phyloP scores from a whole-genome alignment of 169 alveolate genomes.

The Plasmodium sp. region DNA sequence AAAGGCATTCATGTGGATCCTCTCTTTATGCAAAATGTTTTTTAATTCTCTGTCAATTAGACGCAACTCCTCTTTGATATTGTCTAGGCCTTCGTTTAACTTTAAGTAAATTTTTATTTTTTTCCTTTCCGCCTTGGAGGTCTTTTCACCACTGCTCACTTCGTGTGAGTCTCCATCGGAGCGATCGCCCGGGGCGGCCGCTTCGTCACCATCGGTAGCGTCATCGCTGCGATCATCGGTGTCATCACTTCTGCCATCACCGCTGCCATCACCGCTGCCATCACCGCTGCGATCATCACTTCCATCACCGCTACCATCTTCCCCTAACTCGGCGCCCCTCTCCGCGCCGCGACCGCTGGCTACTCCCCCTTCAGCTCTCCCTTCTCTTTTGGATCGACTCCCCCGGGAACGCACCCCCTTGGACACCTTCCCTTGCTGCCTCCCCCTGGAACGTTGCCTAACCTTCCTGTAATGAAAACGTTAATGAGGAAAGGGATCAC shows the following conservation, averaged over 20 bases:
- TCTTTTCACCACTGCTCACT: background rate
- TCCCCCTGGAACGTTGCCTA: background rate
- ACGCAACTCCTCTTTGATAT: constrained; percentile 28
- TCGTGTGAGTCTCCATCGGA: background rate
- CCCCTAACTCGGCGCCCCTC: background rate
- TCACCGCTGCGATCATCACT: background rate
- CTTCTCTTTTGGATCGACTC: background rate
- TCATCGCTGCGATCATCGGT: background rate
- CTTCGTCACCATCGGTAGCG: background rate
- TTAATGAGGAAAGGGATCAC: background rate
- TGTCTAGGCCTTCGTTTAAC: constrained; percentile 39
- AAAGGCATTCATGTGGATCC: background rate
- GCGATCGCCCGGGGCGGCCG: background rate
- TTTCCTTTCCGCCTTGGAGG: background rate
- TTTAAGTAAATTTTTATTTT: constrained; percentile 24
- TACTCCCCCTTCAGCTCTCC: background rate
- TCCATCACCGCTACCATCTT: background rate
- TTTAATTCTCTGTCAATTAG: constrained; percentile 31
- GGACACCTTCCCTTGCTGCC: too few species aligned
- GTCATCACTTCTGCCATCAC: background rate
- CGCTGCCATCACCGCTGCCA: background rate
- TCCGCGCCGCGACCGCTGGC: background rate
- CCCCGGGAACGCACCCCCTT: background rate
- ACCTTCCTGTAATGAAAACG: background rate
- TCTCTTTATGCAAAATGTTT: constrained; percentile 28